phyloP scores from a whole-genome alignment of 257 asterid species.

The Scutellaria minor region DNA sequence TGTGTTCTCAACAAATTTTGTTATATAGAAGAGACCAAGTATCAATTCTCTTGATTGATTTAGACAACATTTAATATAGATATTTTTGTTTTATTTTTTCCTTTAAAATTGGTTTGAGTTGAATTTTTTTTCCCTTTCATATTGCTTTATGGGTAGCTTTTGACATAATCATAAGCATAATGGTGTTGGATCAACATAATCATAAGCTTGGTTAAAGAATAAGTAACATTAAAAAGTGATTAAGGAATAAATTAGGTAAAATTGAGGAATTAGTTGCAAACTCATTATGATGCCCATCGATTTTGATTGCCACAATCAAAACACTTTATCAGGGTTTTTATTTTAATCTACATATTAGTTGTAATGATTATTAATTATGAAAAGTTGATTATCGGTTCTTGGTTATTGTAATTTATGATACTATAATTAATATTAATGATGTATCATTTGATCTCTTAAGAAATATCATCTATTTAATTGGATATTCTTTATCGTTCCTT shows the following conservation, averaged over 20 bases:
- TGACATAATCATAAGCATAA: constrained; percentile 25
- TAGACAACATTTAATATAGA: too few relatives aligned
- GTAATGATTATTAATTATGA: neutral
- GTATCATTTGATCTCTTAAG: too few relatives aligned
- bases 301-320: constrained; percentile 39
- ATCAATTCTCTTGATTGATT: too few relatives aligned
- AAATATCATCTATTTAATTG: too few relatives aligned
- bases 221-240: constrained; percentile 29
- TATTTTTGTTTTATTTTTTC: too few relatives aligned
- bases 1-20: too few relatives aligned
- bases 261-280: constrained; percentile 29
- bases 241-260: constrained; percentile 36
- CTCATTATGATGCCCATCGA: constrained; percentile 33
- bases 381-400: neutral
- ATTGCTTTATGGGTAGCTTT: neutral
- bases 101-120: too few relatives aligned
- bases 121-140: too few relatives aligned
- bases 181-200: constrained; percentile 20
- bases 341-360: neutral
- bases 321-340: constrained; percentile 10
- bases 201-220: constrained; percentile 13
- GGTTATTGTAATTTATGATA: neutral
- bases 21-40: too few relatives aligned
- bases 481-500: too few relatives aligned
- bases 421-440: too few relatives aligned